Evolutionary conservation across 2,329 filamentous ascomycete genomes (phyloP).

Genomic region (Cordyceps fumosorosea): DNA sequence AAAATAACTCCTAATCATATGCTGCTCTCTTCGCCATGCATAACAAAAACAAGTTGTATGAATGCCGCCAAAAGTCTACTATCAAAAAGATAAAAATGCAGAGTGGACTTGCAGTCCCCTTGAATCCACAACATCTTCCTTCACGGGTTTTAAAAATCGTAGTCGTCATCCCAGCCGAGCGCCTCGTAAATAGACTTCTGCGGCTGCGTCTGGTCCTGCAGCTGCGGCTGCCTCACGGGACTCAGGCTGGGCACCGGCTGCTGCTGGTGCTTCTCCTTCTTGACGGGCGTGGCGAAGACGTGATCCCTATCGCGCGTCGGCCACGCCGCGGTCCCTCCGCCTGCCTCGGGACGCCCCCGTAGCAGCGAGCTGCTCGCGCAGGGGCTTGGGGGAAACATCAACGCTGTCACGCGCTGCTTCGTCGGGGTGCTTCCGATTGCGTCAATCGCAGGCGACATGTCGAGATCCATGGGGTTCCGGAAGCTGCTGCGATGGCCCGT

Average conservation of each 20-base stretch:
- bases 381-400: neutral
- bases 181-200: conserved; percentile 44
- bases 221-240: conserved; percentile 14
- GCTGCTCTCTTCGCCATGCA: neutral
- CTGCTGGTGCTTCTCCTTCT: conserved; percentile 22
- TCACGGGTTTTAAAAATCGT: conserved; percentile 33
- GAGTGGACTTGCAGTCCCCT: neutral
- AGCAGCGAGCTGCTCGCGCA: too few species aligned
- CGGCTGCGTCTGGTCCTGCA: conserved; percentile 15
- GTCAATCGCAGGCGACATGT: conserved; percentile 22
- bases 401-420: conserved; percentile 12
- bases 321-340: neutral
- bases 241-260: conserved; percentile 14
- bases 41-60: neutral
- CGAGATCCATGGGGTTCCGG: conserved; percentile 24
- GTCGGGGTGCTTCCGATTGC: conserved; percentile 13
- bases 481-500: conserved; percentile 31
- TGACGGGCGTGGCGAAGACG: conserved; percentile 34
- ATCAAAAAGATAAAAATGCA: conserved; percentile 1
- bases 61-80: neutral
- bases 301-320: neutral
- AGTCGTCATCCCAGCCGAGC: conserved; percentile 53
- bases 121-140: neutral
- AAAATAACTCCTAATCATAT: neutral
- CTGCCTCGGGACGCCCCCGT: conserved; percentile 12